Base-by-base conservation (phyloP, 768 basidiomycete genomes). In the Trametes villosa region DNA sequence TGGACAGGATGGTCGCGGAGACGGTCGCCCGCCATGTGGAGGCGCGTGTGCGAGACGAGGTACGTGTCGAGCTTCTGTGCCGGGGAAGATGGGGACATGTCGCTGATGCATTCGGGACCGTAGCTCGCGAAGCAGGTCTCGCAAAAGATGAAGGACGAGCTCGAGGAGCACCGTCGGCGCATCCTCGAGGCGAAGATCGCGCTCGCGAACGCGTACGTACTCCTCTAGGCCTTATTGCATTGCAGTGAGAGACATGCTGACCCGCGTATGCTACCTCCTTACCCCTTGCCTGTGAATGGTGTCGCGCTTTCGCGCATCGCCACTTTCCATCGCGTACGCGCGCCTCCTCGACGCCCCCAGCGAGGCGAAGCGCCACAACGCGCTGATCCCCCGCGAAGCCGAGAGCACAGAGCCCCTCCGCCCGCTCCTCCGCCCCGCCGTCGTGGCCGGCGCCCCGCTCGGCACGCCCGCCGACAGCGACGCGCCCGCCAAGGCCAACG, bases 391-490 rank as follows among this genome's bases (percentile, higher is more conserved):
- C 9, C 69, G 75, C 5, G 70, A 74, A 49, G 71, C 76, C 24
- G n/a, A 72, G 76, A 15, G 33, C 42, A 66, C 71, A n/a, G 79
- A 77, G 18, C 79, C 79, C 12, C 72, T 85, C 29, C 76, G 79
- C 22, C 82, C 83, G 18, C 78, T 85, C 4, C 71, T 85, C 17
- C 79, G 83, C 0, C 83, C 84, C 1, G 45, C 71, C 81, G 20
- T 79, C 79, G 1, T 48, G 34, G 41, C 52, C 15, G 20, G 9
- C 18, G 11, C 42, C 15, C 12, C 18, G 20, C 24, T 7, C n/a
- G 48, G 38, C 6, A 27, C 33, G 9, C 22, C 57, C 12, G 12
- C 12, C 24, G 57, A 0, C 12, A 26, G 33, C 30, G 53, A 29
- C 30, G 41, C n/a, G 18, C 29, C 26, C 40, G 41, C 27, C 9